These are phyloP conservation scores for Daedalea quercina DNA, from an alignment of 768 basidiomycete species.

Conservation along the genomic window DNA sequence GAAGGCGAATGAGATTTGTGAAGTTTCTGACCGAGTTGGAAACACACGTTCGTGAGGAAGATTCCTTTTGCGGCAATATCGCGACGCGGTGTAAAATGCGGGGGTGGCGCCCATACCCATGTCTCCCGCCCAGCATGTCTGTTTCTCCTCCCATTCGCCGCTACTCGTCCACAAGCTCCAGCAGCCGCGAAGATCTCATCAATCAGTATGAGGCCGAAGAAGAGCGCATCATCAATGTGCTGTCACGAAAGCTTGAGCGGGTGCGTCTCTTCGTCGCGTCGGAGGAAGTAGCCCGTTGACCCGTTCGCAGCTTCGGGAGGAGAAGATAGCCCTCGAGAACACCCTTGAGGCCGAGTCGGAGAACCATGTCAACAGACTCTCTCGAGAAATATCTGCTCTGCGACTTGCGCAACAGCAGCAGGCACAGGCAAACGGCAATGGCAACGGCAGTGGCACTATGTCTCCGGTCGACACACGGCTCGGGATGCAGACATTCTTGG, in stretches of 20 bases:
- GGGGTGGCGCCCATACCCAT: neutral
- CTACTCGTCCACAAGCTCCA: conserved; percentile 48
- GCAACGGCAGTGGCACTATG: conserved; percentile 19
- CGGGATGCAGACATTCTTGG: conserved; percentile 1
- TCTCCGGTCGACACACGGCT: conserved; percentile 17
- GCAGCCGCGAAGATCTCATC: conserved; percentile 66
- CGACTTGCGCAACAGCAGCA: conserved; percentile 53
- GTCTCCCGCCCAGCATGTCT: conserved; percentile 21
- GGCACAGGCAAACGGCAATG: conserved; percentile 25
- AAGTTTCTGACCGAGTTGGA: too few relatives aligned
- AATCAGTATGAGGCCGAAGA: conserved; percentile 89
- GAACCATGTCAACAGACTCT: conserved; percentile 72
- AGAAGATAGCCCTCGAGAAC: conserved; percentile 81
- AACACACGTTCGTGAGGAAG: too few relatives aligned
- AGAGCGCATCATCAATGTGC: conserved; percentile 78
- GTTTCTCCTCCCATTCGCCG: conserved; percentile 52
- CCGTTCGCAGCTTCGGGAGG: conserved; percentile 60
- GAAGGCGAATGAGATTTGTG: too few relatives aligned
- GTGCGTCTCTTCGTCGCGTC: conserved; percentile 30
- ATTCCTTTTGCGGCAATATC: too few relatives aligned
- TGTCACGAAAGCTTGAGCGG: conserved; percentile 81
- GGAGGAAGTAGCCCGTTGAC: neutral
- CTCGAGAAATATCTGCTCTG: conserved; percentile 61
- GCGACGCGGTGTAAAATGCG: too few relatives aligned
- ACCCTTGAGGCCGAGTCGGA: conserved; percentile 82